These are phyloP conservation scores for Herpetospermum pedunculosum DNA, from an alignment of 306 rosid species.

Conservation along the genomic window DNA sequence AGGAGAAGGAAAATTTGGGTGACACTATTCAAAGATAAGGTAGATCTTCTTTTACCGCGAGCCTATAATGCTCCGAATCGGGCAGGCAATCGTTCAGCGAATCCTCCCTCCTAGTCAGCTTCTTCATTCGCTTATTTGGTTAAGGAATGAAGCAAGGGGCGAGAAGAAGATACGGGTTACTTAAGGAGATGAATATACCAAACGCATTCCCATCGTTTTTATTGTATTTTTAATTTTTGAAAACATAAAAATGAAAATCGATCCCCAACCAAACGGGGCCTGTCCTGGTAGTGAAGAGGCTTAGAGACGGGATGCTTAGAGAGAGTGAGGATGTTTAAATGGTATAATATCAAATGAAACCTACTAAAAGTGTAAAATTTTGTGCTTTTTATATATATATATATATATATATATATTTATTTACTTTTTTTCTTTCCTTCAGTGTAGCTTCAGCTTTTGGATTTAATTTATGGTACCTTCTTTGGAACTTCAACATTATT, in stretches of 20 bases:
- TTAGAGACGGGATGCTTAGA: not conserved
- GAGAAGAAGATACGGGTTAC: not conserved
- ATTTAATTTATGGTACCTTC: not conserved
- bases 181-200: too few relatives aligned
- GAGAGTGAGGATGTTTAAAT: not conserved
- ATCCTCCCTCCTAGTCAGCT: not conserved
- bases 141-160: not conserved
- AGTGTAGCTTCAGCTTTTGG: not conserved
- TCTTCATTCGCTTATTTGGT: not conserved
- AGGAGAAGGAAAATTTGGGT: not conserved
- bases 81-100: not conserved
- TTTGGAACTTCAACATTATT: slow-evolving; percentile 8
- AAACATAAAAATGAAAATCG: too few relatives aligned
- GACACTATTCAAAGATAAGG: not conserved
- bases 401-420: too few relatives aligned
- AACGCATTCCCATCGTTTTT: too few relatives aligned
- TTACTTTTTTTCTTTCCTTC: not conserved
- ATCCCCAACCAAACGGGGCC: too few relatives aligned
- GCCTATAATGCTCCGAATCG: not conserved
- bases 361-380: not conserved
- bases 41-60: not conserved
- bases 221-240: too few relatives aligned
- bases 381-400: too few relatives aligned
- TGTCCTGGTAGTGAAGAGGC: too few relatives aligned
- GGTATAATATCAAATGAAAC: not conserved